Conservation (phyloP, 345 rosid species). For the Linum trigynum region DNA sequence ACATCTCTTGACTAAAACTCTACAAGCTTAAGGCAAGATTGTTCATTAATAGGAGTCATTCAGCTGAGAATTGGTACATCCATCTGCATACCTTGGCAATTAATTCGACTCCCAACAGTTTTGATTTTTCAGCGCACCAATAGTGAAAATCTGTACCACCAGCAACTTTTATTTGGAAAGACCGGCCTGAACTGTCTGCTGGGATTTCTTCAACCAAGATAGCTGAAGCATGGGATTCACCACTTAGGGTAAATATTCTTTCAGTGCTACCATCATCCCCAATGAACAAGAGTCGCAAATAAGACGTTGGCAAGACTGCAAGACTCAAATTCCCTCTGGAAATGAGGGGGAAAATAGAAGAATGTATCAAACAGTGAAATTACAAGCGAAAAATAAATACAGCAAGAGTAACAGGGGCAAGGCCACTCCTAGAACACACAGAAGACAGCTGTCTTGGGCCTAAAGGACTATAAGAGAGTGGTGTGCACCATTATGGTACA, state of each 20-base stretch:
- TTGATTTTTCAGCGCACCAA: constrained; percentile 95
- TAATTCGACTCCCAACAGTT: constrained; percentile 76
- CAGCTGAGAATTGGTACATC: no score
- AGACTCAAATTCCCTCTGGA: constrained; percentile 85
- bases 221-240: constrained; percentile 36
- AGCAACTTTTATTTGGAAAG: constrained; percentile 51
- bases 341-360: background rate
- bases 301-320: constrained; percentile 69
- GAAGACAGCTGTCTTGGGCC: no score
- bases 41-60: no score
- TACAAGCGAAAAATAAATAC: background rate
- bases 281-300: constrained; percentile 62
- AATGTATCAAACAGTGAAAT: constrained; percentile 1
- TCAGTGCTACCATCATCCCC: constrained; percentile 79
- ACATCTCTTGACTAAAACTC: no score
- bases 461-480: no score
- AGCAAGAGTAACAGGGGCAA: background rate
- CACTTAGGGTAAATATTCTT: constrained; percentile 52
- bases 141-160: constrained; percentile 52
- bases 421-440: no score
- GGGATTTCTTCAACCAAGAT: constrained; percentile 51
- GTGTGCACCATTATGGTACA: no score
- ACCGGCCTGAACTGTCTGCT: constrained; percentile 76
- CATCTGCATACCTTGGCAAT: constrained; percentile 53
- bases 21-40: no score